These are phyloP conservation scores for Cudoniella acicularis DNA, from an alignment of 495 filamentous ascomycete genomes.

Conservation along the genomic window DNA sequence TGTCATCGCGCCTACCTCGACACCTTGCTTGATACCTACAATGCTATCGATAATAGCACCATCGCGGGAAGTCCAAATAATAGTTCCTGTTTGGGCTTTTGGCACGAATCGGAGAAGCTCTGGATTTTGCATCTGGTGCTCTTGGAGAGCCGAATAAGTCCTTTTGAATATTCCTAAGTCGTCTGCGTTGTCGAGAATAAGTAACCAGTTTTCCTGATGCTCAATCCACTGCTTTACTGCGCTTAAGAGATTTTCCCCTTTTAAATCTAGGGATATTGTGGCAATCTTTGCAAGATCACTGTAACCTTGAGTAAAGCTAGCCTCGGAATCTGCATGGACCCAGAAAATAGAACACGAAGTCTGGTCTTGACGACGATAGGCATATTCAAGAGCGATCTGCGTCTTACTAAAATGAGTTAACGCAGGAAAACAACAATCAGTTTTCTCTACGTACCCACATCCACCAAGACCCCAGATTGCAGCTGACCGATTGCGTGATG, in stretches of 20 bases:
- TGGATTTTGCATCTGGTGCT: neutral
- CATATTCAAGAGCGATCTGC: slow-evolving; percentile 21
- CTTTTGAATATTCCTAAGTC: slow-evolving; percentile 13
- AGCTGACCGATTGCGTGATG: neutral
- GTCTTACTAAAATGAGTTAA: slow-evolving; percentile 12
- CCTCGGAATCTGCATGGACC: slow-evolving; percentile 15
- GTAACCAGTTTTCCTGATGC: slow-evolving; percentile 12
- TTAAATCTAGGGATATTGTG: slow-evolving; percentile 11
- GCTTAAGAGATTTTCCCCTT: slow-evolving; percentile 9
- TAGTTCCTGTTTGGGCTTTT: slow-evolving; percentile 1
- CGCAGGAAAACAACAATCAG: neutral
- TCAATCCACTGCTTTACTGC: slow-evolving; percentile 17
- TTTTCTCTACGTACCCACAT: slow-evolving; percentile 13
- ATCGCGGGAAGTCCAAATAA: slow-evolving; percentile 17
- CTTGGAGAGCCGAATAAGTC: neutral
- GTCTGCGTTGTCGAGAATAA: slow-evolving; percentile 20
- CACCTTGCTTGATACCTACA: slow-evolving; percentile 1
- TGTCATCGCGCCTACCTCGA: slow-evolving; percentile 10
- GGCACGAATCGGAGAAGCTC: slow-evolving; percentile 15
- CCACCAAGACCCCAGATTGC: slow-evolving; percentile 19
- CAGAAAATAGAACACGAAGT: slow-evolving; percentile 18
- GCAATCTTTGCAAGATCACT: slow-evolving; percentile 9
- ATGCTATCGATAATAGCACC: slow-evolving; percentile 9
- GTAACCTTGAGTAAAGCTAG: slow-evolving; percentile 11
- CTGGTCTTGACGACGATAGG: slow-evolving; percentile 15